Conservation (phyloP, 192 early-diverging fungal species). For the Linnemannia hyalina region DNA sequence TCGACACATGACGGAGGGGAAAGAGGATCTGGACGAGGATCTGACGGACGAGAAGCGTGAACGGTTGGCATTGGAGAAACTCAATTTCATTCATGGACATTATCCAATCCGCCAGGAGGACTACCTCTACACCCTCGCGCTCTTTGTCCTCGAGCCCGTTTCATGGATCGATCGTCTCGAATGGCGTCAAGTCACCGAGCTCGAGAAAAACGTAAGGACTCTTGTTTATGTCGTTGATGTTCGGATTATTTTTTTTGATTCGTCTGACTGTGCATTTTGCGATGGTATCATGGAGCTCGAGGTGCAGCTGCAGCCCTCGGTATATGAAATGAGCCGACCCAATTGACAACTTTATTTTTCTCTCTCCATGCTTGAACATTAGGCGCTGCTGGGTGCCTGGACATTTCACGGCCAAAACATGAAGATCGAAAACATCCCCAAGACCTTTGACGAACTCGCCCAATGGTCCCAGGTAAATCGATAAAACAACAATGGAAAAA, state of each 20-base stretch:
- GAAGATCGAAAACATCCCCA: slow-evolving; percentile 61
- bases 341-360: too few relatives aligned
- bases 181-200: slow-evolving; percentile 53
- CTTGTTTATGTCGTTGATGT: neutral
- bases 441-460: slow-evolving; percentile 33
- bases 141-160: slow-evolving; percentile 53
- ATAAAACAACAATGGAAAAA: neutral
- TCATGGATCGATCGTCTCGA: slow-evolving; percentile 51
- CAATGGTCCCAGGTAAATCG: slow-evolving; percentile 48
- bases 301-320: too few relatives aligned
- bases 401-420: slow-evolving; percentile 39
- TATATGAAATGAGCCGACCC: too few relatives aligned
- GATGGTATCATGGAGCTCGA: neutral
- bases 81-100: slow-evolving; percentile 62
- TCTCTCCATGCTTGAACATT: neutral
- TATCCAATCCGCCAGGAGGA: slow-evolving; percentile 62
- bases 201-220: slow-evolving; percentile 60
- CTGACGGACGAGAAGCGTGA: slow-evolving; percentile 26
- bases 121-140: slow-evolving; percentile 55
- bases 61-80: slow-evolving; percentile 32
- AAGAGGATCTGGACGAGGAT: slow-evolving; percentile 22
- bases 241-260: slow-evolving; percentile 6
- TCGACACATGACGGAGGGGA: slow-evolving; percentile 24
- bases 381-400: slow-evolving; percentile 20
- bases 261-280: neutral